Percentiles rank a stretch among this genome's conserved stretches.
These are phyloP conservation scores for Ophiostoma novo-ulmi DNA, from an alignment of 2,329 filamentous ascomycete genomes.

Conservation along the genomic window DNA sequence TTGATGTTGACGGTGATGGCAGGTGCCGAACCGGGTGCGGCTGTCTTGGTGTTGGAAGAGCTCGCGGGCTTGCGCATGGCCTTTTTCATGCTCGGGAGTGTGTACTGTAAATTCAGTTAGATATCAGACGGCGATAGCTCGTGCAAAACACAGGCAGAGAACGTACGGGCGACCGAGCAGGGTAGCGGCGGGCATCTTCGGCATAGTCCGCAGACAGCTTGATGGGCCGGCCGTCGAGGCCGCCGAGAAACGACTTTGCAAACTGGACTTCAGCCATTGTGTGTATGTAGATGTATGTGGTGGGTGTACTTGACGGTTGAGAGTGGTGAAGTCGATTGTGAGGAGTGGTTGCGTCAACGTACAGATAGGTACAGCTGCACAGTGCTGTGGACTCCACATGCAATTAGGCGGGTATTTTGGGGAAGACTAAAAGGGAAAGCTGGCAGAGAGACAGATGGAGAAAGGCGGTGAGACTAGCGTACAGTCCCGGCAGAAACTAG, in stretches of 20 bases:
- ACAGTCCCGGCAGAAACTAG: background rate
- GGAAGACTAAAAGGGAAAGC: background rate
- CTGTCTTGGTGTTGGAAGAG: slow-evolving; percentile 35
- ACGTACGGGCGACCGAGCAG: slow-evolving; percentile 69
- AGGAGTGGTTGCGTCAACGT: background rate
- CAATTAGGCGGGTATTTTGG: slow-evolving; percentile 8
- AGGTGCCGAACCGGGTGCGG: slow-evolving; percentile 48
- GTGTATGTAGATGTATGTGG: background rate
- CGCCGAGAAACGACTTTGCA: slow-evolving; percentile 74
- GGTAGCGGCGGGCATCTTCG: slow-evolving; percentile 75
- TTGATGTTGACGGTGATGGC: slow-evolving; percentile 60
- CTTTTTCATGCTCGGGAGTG: slow-evolving; percentile 62
- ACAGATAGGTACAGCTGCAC: background rate
- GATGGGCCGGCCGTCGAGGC: slow-evolving; percentile 69
- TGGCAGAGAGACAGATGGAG: background rate
- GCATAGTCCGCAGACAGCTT: slow-evolving; percentile 88
- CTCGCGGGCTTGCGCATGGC: slow-evolving; percentile 45
- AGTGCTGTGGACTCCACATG: background rate
- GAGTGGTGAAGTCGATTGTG: background rate
- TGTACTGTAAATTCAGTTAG: slow-evolving; percentile 50
- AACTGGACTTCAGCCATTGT: slow-evolving; percentile 79
- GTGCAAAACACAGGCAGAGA: slow-evolving; percentile 14
- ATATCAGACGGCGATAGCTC: background rate
- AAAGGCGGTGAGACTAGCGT: slow-evolving; percentile 6
- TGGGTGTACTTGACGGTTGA: background rate